Evolutionary conservation across 208 protist genomes (phyloP).

Genomic region (Leishmania gerbilli): DNA sequence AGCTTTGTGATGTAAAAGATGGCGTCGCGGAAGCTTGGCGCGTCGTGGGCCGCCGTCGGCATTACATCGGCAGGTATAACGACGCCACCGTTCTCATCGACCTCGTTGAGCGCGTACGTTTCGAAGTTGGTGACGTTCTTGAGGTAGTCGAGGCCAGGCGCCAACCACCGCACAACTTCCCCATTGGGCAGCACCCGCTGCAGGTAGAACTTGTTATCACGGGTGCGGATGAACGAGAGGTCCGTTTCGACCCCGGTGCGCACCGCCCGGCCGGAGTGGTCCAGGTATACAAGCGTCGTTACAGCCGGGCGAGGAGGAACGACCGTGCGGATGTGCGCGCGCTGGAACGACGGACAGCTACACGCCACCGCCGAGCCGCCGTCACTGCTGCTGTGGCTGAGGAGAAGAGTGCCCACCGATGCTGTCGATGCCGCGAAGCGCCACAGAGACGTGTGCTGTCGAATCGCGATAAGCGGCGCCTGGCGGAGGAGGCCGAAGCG

Average conservation of each 20-base stretch:
- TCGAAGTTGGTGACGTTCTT: conserved; percentile 91
- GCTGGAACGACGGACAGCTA: neutral
- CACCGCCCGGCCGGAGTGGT: conserved; percentile 60
- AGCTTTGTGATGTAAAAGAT: conserved; percentile 77
- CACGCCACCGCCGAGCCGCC: conserved; percentile 1
- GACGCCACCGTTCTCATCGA: conserved; percentile 86
- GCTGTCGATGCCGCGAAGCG: neutral
- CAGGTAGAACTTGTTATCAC: conserved; percentile 93
- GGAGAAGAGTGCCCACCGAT: neutral
- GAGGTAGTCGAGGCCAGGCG: conserved; percentile 78
- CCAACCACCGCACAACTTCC: conserved; percentile 83
- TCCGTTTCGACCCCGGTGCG: conserved; percentile 72
- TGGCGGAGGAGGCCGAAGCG: neutral
- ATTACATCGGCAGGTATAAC: conserved; percentile 83
- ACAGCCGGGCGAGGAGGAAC: conserved; percentile 82
- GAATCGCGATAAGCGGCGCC: neutral
- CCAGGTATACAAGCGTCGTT: conserved; percentile 82
- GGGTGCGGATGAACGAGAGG: conserved; percentile 77
- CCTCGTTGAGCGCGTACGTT: conserved; percentile 85
- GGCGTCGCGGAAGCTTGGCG: conserved; percentile 70
- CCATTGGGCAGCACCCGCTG: conserved; percentile 79
- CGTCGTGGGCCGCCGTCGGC: conserved; percentile 67
- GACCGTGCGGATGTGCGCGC: conserved; percentile 70
- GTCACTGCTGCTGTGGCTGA: neutral
- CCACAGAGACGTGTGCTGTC: neutral